Evolutionary conservation across 78 protist genomes (phyloP), one percentile per base, ranked within the genome.

Genomic region (Dictyostelium purpureum): DNA sequence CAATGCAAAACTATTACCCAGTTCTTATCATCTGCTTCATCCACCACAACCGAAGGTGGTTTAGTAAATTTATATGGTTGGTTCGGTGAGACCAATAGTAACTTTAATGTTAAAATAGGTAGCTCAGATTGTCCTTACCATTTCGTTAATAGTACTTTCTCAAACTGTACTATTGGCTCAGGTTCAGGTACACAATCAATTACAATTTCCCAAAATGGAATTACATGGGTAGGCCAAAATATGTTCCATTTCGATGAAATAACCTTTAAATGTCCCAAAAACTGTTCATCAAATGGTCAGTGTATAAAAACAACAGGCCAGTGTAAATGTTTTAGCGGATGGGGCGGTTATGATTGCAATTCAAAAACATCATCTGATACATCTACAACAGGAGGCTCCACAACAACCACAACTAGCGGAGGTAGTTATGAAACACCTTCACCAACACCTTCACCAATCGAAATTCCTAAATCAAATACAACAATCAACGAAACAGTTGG

Each of bases 271-370:
- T 63, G 71, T 63, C 71, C 71, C n/a, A 26, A 63, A 35, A 33
- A 63, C 31, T 63, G 71, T 63, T 33, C 37, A 33, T 16, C n/a
- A 24, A 26, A 63, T 63, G 71, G 71, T 63, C 18, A 35, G 9
- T 63, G 71, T 63, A 16, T 28, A 16, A 26, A 0, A 63, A 26
- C 21, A 11, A 33, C 71, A 4, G 71, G 71, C 31, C 19, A 33
- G 16, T 63, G 71, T 35, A 63, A 14, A 33, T 63, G 71, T 35
- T 16, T 10, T 35, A 33, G 9, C 12, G 71, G 71, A 26, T 63
- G 71, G 71, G 42, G 47, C 16, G 71, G 71, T 33, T 63, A 16
- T 26, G 71, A 63, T 63, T 63, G 71, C 28, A 63, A 35, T 35
- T 26, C 71, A 16, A 56, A 56, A 63, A 0, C 28, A 35, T 26